phyloP scores from a whole-genome alignment of 129 eudicot genomes.

The Saussurea involucrata region DNA sequence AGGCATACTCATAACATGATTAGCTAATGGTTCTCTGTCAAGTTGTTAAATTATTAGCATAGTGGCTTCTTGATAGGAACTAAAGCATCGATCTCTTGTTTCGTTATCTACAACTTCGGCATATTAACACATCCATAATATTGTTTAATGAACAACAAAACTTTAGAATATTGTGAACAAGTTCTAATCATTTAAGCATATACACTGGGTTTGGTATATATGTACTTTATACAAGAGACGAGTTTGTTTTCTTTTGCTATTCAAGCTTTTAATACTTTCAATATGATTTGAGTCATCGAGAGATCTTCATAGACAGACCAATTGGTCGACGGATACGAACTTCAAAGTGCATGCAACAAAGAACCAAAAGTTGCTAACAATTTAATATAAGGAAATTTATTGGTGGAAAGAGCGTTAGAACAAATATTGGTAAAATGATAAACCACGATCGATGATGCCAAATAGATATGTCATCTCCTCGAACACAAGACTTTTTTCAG shows the following conservation, averaged over 20 bases:
- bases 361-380: not conserved
- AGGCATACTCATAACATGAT: constrained; percentile 15
- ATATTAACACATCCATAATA: not conserved
- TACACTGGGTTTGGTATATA: not conserved
- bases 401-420: not conserved
- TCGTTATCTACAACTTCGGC: not conserved
- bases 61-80: constrained; percentile 9
- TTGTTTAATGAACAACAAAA: not conserved
- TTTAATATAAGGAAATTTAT: not conserved
- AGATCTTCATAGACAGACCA: not conserved
- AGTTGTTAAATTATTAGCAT: constrained; percentile 16
- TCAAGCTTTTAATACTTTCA: not conserved
- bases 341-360: not conserved
- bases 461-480: not conserved
- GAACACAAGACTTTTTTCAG: not conserved
- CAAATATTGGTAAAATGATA: not conserved
- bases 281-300: not conserved
- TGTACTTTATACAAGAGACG: not conserved
- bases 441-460: not conserved
- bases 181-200: no score
- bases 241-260: not conserved
- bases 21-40: constrained; percentile 29
- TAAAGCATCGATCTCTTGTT: not conserved
- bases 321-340: not conserved
- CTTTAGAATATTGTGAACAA: no score